phyloP scores from a whole-genome alignment of 192 early-diverging fungal species.

The Rhizoclosmatium sp. region DNA sequence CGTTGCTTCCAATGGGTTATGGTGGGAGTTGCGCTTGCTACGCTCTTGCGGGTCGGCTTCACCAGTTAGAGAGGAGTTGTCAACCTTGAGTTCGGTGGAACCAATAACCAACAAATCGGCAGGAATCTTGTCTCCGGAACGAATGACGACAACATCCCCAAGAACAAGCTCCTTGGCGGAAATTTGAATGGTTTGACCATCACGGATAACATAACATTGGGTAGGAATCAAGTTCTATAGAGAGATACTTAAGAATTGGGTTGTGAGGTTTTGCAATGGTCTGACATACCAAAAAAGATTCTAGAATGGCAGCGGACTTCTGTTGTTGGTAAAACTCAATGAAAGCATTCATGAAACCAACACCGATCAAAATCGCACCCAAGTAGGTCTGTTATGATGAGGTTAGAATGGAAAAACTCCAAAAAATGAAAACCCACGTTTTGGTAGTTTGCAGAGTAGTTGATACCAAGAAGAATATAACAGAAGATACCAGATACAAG shows the following conservation, averaged over 20 bases:
- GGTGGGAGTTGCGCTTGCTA: constrained; percentile 22
- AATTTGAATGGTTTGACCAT: constrained; percentile 38
- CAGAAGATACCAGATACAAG: constrained; percentile 81
- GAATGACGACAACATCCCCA: constrained; percentile 53
- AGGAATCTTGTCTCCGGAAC: constrained; percentile 52
- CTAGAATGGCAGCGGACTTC: constrained; percentile 88
- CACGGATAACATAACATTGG: constrained; percentile 48
- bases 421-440: constrained; percentile 65
- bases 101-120: constrained; percentile 52
- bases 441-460: constrained; percentile 75
- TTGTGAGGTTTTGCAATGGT: neutral
- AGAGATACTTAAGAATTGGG: constrained; percentile 64
- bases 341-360: constrained; percentile 58
- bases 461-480: constrained; percentile 79
- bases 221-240: constrained; percentile 50
- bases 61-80: constrained; percentile 60
- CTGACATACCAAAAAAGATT: constrained; percentile 78
- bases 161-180: constrained; percentile 45
- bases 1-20: constrained; percentile 51
- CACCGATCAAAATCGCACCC: constrained; percentile 55
- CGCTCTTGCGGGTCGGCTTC: constrained; percentile 55
- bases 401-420: neutral
- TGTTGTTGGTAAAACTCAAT: constrained; percentile 73
- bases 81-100: constrained; percentile 52
- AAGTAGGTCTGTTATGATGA: constrained; percentile 42